phyloP scores from a whole-genome alignment of 2,329 filamentous ascomycete genomes.

The Botrytis medusae region DNA sequence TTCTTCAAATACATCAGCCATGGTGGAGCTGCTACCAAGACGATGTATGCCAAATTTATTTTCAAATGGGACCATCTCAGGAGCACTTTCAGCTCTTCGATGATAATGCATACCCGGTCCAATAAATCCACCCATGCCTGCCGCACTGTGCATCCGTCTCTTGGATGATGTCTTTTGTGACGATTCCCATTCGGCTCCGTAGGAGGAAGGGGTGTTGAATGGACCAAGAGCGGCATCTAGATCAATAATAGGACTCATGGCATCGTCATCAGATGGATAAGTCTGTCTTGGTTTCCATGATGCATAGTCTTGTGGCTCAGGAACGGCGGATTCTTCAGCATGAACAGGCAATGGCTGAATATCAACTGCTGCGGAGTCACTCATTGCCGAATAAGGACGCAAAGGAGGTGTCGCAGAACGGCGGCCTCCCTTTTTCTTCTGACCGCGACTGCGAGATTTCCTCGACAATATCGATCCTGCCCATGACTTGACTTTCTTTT shows the following conservation, averaged over 20 bases:
- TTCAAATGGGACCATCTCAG: constrained; percentile 63
- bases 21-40: constrained; percentile 67
- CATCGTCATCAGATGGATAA: constrained; percentile 56
- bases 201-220: constrained; percentile 75
- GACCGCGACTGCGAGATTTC: constrained; percentile 47
- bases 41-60: constrained; percentile 60
- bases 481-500: constrained; percentile 73
- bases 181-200: constrained; percentile 65
- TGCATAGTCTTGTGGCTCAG: constrained; percentile 35
- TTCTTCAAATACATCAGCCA: constrained; percentile 86
- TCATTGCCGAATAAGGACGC: constrained; percentile 37
- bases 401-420: constrained; percentile 47
- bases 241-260: constrained; percentile 81
- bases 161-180: constrained; percentile 61
- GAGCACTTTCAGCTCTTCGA: constrained; percentile 75
- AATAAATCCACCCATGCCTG: constrained; percentile 65
- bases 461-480: constrained; percentile 52
- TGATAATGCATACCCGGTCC: constrained; percentile 75
- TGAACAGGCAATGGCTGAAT: constrained; percentile 23
- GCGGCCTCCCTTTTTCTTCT: constrained; percentile 44
- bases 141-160: constrained; percentile 74
- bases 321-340: constrained; percentile 21
- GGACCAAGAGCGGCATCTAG: constrained; percentile 90
- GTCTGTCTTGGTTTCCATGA: constrained; percentile 44
- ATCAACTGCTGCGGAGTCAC: constrained; percentile 31